Evolutionary conservation across 75 land plant genomes (phyloP), one percentile per base, ranked within the genome.

Genomic region (Pinus tabuliformis): DNA sequence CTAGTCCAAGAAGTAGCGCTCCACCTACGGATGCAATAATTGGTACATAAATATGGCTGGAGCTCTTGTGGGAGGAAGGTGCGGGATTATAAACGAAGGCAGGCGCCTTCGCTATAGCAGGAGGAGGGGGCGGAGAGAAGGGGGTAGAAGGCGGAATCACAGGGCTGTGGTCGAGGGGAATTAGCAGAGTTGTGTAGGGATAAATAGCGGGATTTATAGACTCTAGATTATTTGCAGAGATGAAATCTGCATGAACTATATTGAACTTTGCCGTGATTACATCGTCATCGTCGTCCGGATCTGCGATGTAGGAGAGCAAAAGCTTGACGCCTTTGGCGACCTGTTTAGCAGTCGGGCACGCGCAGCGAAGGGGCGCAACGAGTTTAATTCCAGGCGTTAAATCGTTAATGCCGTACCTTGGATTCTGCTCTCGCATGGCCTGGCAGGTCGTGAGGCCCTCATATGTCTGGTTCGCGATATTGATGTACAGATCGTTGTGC

Each of bases 261-360:
- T 82, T 82, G 78, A 86, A 88, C 66, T 63, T 73, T 3, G 1
- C 13, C 26, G 83, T 78, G 22, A 86, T 74, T 1, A 22, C 20
- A 0, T 21, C 65, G 56, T 82, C 80, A 22, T 68, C 63, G 17
- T 92, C 92, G 7, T 72, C 81, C 0, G 3, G 26, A 8, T 13
- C 45, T 2, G 89, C 75, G 6, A 73, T 3, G 59, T 89, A 87
- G 20, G 82, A 84, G 62, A 90, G 59, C 13, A 92, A 36, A 63
- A 80, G 84, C 60, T 73, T 84, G 15, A 81, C 30, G 4, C 89
- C 90, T 5, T 26, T 26, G 22, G 64, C 78, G 13, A 62, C 54
- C 59, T 90, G 95, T 12, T 74, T 57, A 17, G 58, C 73, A 1
- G 92, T 86, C 0, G 95, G 95, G 81, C 95, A 90, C 52, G 95